These are phyloP conservation scores for Arthrobotrys megalospora DNA, from an alignment of 2,329 filamentous ascomycete species.

Conservation along the genomic window DNA sequence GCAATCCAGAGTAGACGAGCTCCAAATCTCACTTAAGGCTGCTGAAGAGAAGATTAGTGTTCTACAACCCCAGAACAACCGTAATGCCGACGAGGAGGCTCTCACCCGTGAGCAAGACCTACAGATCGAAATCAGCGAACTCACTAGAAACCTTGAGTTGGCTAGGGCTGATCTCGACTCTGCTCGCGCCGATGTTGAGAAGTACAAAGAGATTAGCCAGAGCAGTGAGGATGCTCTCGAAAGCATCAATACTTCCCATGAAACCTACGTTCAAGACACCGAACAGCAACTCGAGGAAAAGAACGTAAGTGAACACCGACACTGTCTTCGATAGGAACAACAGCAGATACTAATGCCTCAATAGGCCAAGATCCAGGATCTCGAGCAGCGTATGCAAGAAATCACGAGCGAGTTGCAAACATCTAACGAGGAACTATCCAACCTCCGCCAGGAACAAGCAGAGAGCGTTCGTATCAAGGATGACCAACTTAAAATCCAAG, in stretches of 20 bases:
- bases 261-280: slow-evolving; percentile 89
- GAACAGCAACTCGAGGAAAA: slow-evolving; percentile 82
- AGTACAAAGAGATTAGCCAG: slow-evolving; percentile 90
- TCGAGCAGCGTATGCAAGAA: slow-evolving; percentile 86
- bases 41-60: slow-evolving; percentile 89
- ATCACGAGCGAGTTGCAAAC: slow-evolving; percentile 84
- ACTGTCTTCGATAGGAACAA: background rate
- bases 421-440: slow-evolving; percentile 85
- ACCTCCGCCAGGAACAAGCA: slow-evolving; percentile 83
- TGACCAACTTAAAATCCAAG: slow-evolving; percentile 84
- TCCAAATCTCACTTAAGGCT: slow-evolving; percentile 87
- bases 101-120: slow-evolving; percentile 82
- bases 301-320: slow-evolving; percentile 69
- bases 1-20: slow-evolving; percentile 87
- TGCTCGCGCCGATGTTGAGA: slow-evolving; percentile 83
- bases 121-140: slow-evolving; percentile 83
- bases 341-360: slow-evolving; percentile 5
- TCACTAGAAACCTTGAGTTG: slow-evolving; percentile 88
- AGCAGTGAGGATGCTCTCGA: slow-evolving; percentile 88
- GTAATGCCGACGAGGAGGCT: slow-evolving; percentile 74
- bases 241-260: slow-evolving; percentile 82
- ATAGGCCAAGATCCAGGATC: slow-evolving; percentile 78
- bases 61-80: slow-evolving; percentile 78
- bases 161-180: slow-evolving; percentile 84
- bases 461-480: slow-evolving; percentile 80